Evolutionary conservation across 2,329 filamentous ascomycete genomes (phyloP), one percentile per base, ranked within the genome.

Genomic region (Ophiocordyceps camponoti-floridani): DNA sequence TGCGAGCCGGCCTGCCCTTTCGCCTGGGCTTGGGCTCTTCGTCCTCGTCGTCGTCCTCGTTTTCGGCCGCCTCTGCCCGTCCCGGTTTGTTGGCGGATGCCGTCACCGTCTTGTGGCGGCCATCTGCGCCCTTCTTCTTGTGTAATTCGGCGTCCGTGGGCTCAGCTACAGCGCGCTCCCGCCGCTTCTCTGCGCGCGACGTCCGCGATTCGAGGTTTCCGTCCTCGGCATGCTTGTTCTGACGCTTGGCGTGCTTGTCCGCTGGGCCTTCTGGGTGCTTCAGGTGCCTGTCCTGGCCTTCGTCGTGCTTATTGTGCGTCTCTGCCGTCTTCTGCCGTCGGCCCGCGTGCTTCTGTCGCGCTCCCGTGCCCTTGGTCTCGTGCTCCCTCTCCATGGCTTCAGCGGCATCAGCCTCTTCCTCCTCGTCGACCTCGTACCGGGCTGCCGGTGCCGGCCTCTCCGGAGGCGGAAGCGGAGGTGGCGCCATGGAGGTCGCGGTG

Each of bases 401-500:
- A 14, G 13, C 31, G 13, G 13, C 31, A 12, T 14, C 11, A n/a
- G 31, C 5, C 30, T 30, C 42, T 44, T 43, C 43, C 45, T 47
- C 45, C 38, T n/a, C 28, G 30, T 33, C 41, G 4, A 45, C n/a
- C 11, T 44, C 38, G 7, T 44, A 45, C 30, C 37, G 37, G 1
- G 45, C 42, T 8, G 40, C 5, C 4, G 31, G 31, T 10, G 31
- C 13, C 12, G 31, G 31, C 31, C 31, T 35, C 13, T 35, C 11
- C 10, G 31, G 31, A 12, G 31, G 31, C 31, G 31, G 31, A 35
- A 35, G 31, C 13, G 31, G 23, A 7, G 30, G 44, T 30, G 48
- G 28, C 44, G 51, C 33, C 55, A 50, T 56, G 27, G 51, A 54
- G 47, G 48, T 53, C 47, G 49, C 56, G 16, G n/a, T n/a, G n/a